Percentiles rank a stretch among this genome's conserved stretches.
These are phyloP conservation scores for Trypanosoma platydactyli DNA, from an alignment of 208 protist species.

Conservation along the genomic window DNA sequence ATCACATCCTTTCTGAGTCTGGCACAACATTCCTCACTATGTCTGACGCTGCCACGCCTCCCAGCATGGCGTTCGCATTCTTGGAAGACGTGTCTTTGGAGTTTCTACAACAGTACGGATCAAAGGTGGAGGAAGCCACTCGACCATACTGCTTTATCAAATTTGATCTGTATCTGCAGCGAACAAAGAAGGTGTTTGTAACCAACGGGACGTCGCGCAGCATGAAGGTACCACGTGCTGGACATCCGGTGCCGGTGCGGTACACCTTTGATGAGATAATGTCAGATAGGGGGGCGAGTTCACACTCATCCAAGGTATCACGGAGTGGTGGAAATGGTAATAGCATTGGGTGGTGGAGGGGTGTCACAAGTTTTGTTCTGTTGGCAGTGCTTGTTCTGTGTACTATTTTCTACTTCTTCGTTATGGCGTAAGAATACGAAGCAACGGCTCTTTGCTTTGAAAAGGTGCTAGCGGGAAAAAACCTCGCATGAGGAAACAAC, in stretches of 20 bases:
- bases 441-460: neutral
- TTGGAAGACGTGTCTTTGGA: conserved; percentile 38
- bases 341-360: neutral
- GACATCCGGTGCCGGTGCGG: conserved; percentile 6
- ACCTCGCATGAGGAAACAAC: no score
- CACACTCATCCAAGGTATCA: neutral
- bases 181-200: conserved; percentile 35
- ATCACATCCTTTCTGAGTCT: conserved; percentile 32
- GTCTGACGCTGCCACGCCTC: conserved; percentile 27
- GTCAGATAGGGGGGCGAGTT: conserved; percentile 6
- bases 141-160: conserved; percentile 52
- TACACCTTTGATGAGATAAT: conserved; percentile 30
- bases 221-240: conserved; percentile 10
- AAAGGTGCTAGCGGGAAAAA: no score
- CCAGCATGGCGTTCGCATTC: conserved; percentile 29
- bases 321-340: neutral
- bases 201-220: conserved; percentile 25
- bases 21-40: conserved; percentile 34
- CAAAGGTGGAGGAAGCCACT: conserved; percentile 30
- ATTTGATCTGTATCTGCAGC: conserved; percentile 47
- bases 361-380: neutral
- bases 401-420: conserved; percentile 4
- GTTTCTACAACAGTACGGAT: conserved; percentile 40
- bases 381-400: conserved; percentile 4
- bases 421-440: neutral